Conservation (phyloP, 192 early-diverging fungal species). For the Chytriomyces confervae region DNA sequence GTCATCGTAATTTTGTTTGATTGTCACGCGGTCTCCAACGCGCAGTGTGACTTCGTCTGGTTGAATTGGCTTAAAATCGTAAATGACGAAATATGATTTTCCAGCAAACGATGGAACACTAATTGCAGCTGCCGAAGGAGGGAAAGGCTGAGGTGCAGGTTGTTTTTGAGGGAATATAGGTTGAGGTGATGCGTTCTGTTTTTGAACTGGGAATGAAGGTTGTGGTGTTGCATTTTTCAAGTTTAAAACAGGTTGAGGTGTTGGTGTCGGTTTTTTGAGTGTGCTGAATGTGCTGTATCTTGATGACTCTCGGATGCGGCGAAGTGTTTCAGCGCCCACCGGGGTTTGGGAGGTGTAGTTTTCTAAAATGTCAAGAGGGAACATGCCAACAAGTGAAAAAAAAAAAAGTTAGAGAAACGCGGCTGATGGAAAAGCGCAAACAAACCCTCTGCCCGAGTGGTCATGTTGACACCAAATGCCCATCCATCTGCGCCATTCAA, state of each 20-base stretch:
- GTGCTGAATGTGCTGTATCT: background rate
- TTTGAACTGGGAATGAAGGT: background rate
- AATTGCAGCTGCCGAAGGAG: background rate
- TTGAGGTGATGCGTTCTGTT: background rate
- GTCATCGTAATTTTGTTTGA: slow-evolving; percentile 5
- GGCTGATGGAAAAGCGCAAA: too few relatives aligned
- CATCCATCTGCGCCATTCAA: background rate
- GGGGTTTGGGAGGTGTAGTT: slow-evolving; percentile 8
- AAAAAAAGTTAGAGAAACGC: too few relatives aligned
- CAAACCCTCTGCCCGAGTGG: background rate
- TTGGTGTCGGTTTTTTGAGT: background rate
- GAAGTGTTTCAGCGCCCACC: background rate
- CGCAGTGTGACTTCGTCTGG: background rate
- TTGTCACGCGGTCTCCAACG: background rate
- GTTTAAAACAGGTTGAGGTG: background rate
- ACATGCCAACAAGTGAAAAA: too few relatives aligned
- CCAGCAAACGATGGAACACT: too few relatives aligned
- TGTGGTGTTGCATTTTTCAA: background rate
- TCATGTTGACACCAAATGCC: slow-evolving; percentile 5
- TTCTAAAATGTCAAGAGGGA: slow-evolving; percentile 7
- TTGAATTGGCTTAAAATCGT: slow-evolving; percentile 6
- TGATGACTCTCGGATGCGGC: background rate
- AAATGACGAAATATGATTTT: background rate
- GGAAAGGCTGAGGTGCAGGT: background rate
- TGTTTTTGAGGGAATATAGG: background rate